Conservation (phyloP, 2,329 filamentous ascomycete species). For the Septoria petroselini region DNA sequence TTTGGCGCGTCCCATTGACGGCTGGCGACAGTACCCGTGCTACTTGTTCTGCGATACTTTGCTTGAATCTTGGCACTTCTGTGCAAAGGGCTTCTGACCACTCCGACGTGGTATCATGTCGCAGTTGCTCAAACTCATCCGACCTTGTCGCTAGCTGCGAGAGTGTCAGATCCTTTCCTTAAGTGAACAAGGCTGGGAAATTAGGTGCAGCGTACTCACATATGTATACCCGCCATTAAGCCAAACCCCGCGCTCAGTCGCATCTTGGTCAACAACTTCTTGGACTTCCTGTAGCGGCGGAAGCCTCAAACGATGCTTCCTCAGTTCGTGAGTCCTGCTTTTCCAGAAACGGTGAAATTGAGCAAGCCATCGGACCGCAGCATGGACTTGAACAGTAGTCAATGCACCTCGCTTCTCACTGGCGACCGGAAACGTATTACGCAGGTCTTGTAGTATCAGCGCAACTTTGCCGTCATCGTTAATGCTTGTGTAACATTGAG, state of each 20-base stretch:
- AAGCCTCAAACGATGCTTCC: slow-evolving; percentile 43
- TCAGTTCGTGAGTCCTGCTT: slow-evolving; percentile 33
- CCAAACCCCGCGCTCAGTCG: slow-evolving; percentile 45
- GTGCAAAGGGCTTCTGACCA: slow-evolving; percentile 55
- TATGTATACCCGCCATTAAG: slow-evolving; percentile 64
- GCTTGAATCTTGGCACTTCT: slow-evolving; percentile 32
- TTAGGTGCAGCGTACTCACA: neutral
- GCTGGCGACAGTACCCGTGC: slow-evolving; percentile 52
- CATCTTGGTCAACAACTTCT: neutral
- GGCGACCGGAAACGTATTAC: slow-evolving; percentile 53
- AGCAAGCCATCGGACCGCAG: slow-evolving; percentile 61
- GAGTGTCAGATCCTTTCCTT: slow-evolving; percentile 41
- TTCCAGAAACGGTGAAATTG: slow-evolving; percentile 59
- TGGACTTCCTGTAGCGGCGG: slow-evolving; percentile 56
- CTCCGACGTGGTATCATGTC: slow-evolving; percentile 49
- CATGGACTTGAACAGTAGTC: slow-evolving; percentile 48
- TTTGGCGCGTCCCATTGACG: slow-evolving; percentile 1
- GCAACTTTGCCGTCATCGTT: slow-evolving; percentile 44
- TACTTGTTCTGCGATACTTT: slow-evolving; percentile 45
- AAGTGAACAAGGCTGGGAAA: neutral
- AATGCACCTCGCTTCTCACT: slow-evolving; percentile 55
- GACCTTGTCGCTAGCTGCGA: slow-evolving; percentile 55
- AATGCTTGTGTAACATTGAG: slow-evolving; percentile 44
- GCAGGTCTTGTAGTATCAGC: slow-evolving; percentile 58
- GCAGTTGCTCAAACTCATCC: slow-evolving; percentile 54